Percentiles rank a stretch among this genome's conserved stretches.
Conservation (phyloP, 176 grass and related monocot species). For the Tillandsia fasciculata region DNA sequence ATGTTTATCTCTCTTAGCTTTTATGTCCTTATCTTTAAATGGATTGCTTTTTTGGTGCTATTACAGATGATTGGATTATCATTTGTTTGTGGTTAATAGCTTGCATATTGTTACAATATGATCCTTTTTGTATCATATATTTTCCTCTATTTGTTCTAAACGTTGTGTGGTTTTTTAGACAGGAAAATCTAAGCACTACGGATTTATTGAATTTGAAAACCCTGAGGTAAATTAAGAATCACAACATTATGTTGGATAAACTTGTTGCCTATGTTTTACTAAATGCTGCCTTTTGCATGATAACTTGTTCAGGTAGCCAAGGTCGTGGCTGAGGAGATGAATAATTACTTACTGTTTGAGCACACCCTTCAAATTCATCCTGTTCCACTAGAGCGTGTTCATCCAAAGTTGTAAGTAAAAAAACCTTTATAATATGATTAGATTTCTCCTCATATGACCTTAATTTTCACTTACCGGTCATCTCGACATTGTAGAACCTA, state of each 20-base stretch:
- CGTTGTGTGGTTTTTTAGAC: slow-evolving; percentile 38
- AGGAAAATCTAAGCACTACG: slow-evolving; percentile 96
- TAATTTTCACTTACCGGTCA: too few species aligned
- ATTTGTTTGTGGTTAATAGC: too few species aligned
- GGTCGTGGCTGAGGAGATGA: slow-evolving; percentile 79
- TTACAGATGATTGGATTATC: too few species aligned
- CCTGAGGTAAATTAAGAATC: slow-evolving; percentile 36
- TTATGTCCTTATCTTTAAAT: too few species aligned
- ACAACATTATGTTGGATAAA: neutral
- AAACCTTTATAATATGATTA: too few species aligned
- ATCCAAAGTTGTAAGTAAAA: slow-evolving; percentile 60
- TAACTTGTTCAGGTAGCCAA: slow-evolving; percentile 56
- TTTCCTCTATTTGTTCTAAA: slow-evolving; percentile 14
- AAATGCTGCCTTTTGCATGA: slow-evolving; percentile 1
- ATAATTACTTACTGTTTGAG: slow-evolving; percentile 90
- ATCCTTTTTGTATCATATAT: too few species aligned
- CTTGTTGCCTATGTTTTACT: neutral
- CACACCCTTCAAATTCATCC: slow-evolving; percentile 59
- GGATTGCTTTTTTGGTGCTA: too few species aligned
- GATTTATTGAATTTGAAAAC: slow-evolving; percentile 84
- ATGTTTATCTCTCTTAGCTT: too few species aligned
- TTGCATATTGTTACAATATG: too few species aligned
- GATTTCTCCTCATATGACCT: too few species aligned
- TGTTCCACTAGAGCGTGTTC: slow-evolving; percentile 56
- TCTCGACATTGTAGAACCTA: too few species aligned